Base-by-base conservation (phyloP, 2,329 filamentous ascomycete species). In the Stemphylium lycopersici region DNA sequence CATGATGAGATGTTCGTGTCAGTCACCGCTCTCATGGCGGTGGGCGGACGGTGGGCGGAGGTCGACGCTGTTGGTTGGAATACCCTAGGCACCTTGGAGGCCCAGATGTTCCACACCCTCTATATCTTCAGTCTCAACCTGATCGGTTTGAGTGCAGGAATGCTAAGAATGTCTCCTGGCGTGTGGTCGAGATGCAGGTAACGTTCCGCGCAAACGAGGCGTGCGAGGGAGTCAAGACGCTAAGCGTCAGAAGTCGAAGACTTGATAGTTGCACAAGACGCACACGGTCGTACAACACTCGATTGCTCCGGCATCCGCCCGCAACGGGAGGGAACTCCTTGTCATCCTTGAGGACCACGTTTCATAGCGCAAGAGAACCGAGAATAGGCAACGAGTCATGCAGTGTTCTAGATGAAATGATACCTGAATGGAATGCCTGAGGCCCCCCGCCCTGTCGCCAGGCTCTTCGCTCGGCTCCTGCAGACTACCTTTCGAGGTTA, bases 371-470 rank as follows among this genome's bases (percentile, higher is more conserved):
- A 52, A 53, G 11, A 45, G 43, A 43, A 40, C 45, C 51, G 49
- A 48, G 41, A 58, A 58, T 49, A 43, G 45, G 39, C 24, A 52
- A 47, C 63, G 65, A 67, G 63, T 66, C 65, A 66, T 56, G 47
- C 52, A 54, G 47, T 44, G 56, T 63, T 67, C 65, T 66, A 61
- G 65, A 66, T 51, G 53, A 47, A 48, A 46, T 51, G 51, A 55
- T 41, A 45, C 31, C 45, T 55, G 49, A 45, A 47, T 53, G 46
- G 51, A 55, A 45, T 29, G 47, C 47, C 38, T 58, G 26, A 46
- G 34, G 43, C 50, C 55, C 58, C 59, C 59, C 48, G 59, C 33
- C 41, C 3, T 50, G 48, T 52, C 38, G 36, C 33, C 48, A 56
- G 59, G 51, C 55, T 48, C 29, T 36, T 39, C 44, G 48, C 36